Evolutionary conservation across 129 eudicot genomes (phyloP).

Genomic region (Glebionis coronaria): DNA sequence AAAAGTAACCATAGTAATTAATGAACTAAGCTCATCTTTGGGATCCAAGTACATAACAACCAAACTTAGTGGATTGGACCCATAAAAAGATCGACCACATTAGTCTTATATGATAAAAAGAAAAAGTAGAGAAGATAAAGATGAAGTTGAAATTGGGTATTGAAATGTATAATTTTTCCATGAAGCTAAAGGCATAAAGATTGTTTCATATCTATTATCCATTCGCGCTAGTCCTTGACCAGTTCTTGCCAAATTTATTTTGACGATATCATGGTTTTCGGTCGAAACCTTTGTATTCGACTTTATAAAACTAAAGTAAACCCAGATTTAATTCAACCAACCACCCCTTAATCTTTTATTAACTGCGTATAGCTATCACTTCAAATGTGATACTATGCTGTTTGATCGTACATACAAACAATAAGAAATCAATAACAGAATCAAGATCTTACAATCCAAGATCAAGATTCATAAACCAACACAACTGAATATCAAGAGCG

Average conservation of each 20-base stretch:
- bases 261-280: neutral
- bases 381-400: no score
- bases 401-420: no score
- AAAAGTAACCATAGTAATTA: slow-evolving; percentile 3
- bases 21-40: slow-evolving; percentile 22
- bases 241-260: neutral
- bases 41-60: slow-evolving; percentile 21
- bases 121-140: slow-evolving; percentile 26
- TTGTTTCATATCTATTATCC: slow-evolving; percentile 15
- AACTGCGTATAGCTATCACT: no score
- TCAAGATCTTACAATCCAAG: no score
- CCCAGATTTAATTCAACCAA: no score
- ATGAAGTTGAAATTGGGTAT: slow-evolving; percentile 31
- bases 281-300: no score
- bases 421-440: no score
- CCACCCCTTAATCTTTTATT: no score
- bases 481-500: no score
- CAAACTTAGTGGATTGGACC: slow-evolving; percentile 35
- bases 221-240: neutral
- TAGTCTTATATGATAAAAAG: slow-evolving; percentile 30
- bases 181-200: slow-evolving; percentile 16
- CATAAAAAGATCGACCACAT: slow-evolving; percentile 25
- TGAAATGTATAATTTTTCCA: slow-evolving; percentile 12
- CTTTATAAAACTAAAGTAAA: no score
- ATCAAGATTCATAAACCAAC: no score